Evolutionary conservation across 2,329 filamentous ascomycete species (phyloP).

Genomic region (Ophiostoma sp.): DNA sequence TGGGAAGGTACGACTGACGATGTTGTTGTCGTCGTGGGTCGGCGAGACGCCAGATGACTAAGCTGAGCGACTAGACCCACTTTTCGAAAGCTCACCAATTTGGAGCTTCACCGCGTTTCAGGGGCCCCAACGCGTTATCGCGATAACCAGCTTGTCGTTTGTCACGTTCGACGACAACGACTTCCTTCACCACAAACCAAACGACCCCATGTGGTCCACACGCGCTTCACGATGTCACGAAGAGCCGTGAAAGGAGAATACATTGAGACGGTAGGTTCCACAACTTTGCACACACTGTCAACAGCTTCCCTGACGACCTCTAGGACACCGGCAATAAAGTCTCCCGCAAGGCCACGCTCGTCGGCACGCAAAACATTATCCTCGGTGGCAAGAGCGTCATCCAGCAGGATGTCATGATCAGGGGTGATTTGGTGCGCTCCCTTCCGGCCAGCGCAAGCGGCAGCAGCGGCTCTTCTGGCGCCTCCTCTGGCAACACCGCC

Average conservation of each 20-base stretch:
- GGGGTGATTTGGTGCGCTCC: conserved; percentile 77
- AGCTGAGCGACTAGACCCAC: no score
- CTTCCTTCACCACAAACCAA: not conserved
- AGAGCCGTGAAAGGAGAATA: conserved; percentile 86
- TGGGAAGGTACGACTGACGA: no score
- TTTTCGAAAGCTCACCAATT: no score
- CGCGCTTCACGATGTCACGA: conserved; percentile 60
- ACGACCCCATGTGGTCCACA: conserved; percentile 15
- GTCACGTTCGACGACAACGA: not conserved
- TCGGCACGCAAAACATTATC: conserved; percentile 97
- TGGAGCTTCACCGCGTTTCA: not conserved
- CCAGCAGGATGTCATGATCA: conserved; percentile 90
- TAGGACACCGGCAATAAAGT: conserved; percentile 99
- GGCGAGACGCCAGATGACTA: no score
- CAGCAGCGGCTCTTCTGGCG: conserved; percentile 33
- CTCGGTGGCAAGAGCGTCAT: conserved; percentile 95
- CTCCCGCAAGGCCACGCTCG: conserved; percentile 83
- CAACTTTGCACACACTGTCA: not conserved
- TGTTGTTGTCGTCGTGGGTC: no score
- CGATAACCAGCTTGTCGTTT: not conserved
- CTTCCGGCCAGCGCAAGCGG: conserved; percentile 44
- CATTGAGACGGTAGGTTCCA: conserved; percentile 78
- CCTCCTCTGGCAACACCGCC: conserved; percentile 53
- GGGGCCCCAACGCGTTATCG: not conserved
- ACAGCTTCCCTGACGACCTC: not conserved